Base-by-base conservation (phyloP, 768 basidiomycete species). In the Amanita polypyramis region DNA sequence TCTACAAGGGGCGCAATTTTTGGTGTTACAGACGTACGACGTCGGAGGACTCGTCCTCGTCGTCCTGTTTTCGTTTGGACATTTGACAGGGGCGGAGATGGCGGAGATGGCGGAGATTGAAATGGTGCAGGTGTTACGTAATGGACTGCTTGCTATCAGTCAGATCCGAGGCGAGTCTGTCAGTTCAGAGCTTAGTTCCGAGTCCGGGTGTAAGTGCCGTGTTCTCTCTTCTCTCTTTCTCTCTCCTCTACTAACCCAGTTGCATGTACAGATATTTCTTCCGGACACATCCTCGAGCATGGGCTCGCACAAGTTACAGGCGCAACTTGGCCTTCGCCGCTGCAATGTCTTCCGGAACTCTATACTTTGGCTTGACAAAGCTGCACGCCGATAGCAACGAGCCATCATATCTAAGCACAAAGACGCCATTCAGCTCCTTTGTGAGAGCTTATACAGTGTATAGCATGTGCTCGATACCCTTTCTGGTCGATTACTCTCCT, bases 401-500 rank as follows among this genome's bases (percentile, higher is more conserved):
- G 21, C 10, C 8, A 10, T 3, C 30, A 21, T 9, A 12, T 32
- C 5, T 17, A 41, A 41, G 9, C n/a, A 7, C 32, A 21, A 50
- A 17, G 17, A 33, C 33, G 4, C 27, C 49, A 27, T 19, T 77
- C 5, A 43, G 58, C 17, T 54, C 67, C 1, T 73, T 87, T 17
- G 50, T 88, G 40, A 76, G 91, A 33, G 67, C 88, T 1, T 95
- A 93, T 57, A 60, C 83, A 27, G 91, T 95, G 23, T 95, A 86
- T 66, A 72, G 84, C 5, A 71, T 88, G 61, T 85, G 82, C 58
- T 89, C 89, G 4, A 66, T 86, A 19, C 86, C 92, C 2, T 54
- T 68, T 0, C 65, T 96, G 10, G 84, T 95, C 23, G 86, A 94
- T 56, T 65, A 76, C 50, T 78, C 89, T 1, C 89, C 90, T 0